These are phyloP conservation scores for Theileria equi DNA, from an alignment of 169 alveolate genomes.

Conservation along the genomic window DNA sequence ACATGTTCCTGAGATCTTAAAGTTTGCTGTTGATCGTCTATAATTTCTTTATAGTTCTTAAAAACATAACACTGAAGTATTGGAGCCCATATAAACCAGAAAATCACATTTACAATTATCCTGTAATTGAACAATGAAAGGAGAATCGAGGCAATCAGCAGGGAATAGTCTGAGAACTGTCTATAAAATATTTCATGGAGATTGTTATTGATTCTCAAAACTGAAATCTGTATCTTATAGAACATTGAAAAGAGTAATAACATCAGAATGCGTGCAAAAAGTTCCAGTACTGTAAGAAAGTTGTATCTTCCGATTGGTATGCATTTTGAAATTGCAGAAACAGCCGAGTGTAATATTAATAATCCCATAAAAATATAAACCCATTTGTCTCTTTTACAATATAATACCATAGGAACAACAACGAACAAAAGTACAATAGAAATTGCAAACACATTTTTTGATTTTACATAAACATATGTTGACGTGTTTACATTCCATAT, in stretches of 20 bases:
- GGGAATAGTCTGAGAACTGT: not conserved
- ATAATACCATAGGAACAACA: not conserved
- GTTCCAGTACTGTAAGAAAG: too few relatives aligned
- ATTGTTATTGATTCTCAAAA: conserved; percentile 1
- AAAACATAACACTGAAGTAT: conserved; percentile 26
- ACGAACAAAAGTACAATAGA: not conserved
- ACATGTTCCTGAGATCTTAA: not conserved
- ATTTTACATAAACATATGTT: not conserved
- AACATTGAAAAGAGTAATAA: not conserved
- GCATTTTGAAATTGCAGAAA: too few relatives aligned
- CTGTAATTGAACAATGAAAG: conserved; percentile 15
- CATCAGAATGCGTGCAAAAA: not conserved
- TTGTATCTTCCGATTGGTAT: too few relatives aligned
- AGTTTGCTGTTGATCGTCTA: not conserved
- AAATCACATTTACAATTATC: conserved; percentile 9
- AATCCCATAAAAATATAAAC: not conserved
- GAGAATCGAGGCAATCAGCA: conserved; percentile 6
- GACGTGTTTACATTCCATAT: conserved; percentile 3
- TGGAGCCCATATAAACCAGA: conserved; percentile 54
- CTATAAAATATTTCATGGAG: conserved; percentile 16
- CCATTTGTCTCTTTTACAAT: not conserved
- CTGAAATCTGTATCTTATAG: conserved; percentile 18
- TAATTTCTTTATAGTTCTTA: not conserved
- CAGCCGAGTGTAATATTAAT: too few relatives aligned
- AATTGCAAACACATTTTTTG: not conserved